These are phyloP conservation scores for Fraxinus paxiana DNA, from an alignment of 305 asterid genomes.

Conservation along the genomic window DNA sequence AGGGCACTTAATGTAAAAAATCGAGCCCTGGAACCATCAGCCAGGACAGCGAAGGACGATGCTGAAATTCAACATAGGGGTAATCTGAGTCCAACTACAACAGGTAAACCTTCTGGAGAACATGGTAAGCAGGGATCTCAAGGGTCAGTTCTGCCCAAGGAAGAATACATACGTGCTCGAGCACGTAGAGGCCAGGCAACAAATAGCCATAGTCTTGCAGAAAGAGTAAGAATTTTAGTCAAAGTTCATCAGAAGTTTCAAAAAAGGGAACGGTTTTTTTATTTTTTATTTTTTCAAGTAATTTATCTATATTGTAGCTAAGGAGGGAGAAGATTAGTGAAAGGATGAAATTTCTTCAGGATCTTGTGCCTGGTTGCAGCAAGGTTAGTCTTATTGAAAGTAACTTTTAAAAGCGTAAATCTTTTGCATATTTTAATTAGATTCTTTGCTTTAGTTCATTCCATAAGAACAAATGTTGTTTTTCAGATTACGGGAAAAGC, in stretches of 20 bases:
- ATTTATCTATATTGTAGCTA: conserved; percentile 43
- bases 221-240: conserved; percentile 54
- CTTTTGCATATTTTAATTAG: not conserved
- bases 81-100: conserved; percentile 41
- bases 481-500: conserved; percentile 95
- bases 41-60: conserved; percentile 36
- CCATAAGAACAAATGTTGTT: not conserved
- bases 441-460: not conserved
- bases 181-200: conserved; percentile 98
- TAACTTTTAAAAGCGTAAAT: not conserved
- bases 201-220: conserved; percentile 98
- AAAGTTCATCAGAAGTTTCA: not conserved
- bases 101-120: conserved; percentile 56
- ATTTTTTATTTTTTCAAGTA: not conserved
- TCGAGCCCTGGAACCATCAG: conserved; percentile 34
- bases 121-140: conserved; percentile 61
- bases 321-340: conserved; percentile 98
- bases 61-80: conserved; percentile 41
- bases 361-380: conserved; percentile 98
- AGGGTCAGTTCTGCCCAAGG: conserved; percentile 73
- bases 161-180: conserved; percentile 75
- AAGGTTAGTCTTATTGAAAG: conserved; percentile 51
- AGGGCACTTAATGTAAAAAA: conserved; percentile 37
- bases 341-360: conserved; percentile 98
- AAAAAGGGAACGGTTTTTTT: not conserved